These are phyloP conservation scores for Mitragyna speciosa DNA, from an alignment of 257 asterid genomes.

Conservation along the genomic window DNA sequence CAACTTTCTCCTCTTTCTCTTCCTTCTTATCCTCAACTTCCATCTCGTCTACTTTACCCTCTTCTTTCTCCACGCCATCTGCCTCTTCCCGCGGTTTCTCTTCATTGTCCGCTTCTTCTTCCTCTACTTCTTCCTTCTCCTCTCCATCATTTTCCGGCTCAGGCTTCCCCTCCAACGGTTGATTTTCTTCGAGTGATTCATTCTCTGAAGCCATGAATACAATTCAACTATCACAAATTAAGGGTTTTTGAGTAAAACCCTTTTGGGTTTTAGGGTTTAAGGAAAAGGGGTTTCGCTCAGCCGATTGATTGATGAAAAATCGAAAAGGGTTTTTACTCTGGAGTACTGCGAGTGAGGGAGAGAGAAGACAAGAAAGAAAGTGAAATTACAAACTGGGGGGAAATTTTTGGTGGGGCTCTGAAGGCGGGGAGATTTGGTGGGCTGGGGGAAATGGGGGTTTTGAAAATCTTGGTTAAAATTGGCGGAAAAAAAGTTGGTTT, in stretches of 20 bases:
- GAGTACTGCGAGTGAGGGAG: background rate
- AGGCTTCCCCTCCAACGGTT: conserved; percentile 4
- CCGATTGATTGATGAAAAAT: background rate
- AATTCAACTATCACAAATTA: background rate
- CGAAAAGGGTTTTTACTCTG: background rate
- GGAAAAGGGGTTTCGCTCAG: background rate
- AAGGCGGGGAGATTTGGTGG: conserved; percentile 21
- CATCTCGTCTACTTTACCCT: conserved; percentile 5
- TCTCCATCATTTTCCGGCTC: background rate
- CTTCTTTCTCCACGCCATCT: conserved; percentile 5
- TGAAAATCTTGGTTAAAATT: too few relatives aligned
- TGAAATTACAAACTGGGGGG: background rate
- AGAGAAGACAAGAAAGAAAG: background rate
- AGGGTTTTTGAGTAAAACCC: background rate
- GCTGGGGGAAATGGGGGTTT: too few relatives aligned
- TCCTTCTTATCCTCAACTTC: conserved; percentile 17
- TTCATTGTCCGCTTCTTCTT: background rate
- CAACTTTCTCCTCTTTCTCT: conserved; percentile 1
- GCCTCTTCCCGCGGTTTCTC: too few relatives aligned
- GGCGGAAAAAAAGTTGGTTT: too few relatives aligned
- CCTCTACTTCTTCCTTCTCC: conserved; percentile 3
- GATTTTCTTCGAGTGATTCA: conserved; percentile 38
- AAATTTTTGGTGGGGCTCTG: background rate
- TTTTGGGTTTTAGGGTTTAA: background rate
- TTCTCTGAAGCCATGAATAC: conserved; percentile 54